Evolutionary conservation across 148 eudicot genomes (phyloP).

Genomic region (Bassia scoparia): DNA sequence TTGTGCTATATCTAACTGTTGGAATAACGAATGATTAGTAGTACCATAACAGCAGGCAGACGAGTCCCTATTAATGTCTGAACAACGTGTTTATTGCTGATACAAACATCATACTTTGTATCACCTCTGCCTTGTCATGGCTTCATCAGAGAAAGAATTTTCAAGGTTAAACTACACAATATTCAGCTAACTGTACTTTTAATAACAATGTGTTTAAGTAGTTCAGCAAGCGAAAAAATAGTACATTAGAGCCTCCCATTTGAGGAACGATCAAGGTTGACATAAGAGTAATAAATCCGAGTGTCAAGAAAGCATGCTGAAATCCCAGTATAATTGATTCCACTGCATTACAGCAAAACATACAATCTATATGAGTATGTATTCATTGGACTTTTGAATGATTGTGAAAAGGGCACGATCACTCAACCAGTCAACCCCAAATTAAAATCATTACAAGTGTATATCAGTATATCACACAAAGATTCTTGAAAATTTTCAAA

Average conservation of each 20-base stretch:
- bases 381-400: neutral
- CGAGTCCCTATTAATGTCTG: conserved; percentile 78
- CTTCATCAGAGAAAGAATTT: conserved; percentile 3
- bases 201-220: neutral
- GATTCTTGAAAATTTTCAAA: too few species aligned
- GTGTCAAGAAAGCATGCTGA: conserved; percentile 60
- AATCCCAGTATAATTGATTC: conserved; percentile 61
- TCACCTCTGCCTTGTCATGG: conserved; percentile 70
- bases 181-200: too few species aligned
- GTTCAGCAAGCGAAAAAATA: neutral
- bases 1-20: conserved; percentile 37
- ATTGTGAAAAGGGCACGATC: too few species aligned
- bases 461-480: too few species aligned
- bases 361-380: neutral
- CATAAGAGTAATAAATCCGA: conserved; percentile 54
- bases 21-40: conserved; percentile 63
- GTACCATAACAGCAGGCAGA: conserved; percentile 62
- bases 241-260: conserved; percentile 81
- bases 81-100: conserved; percentile 63
- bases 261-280: conserved; percentile 56
- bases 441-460: too few species aligned
- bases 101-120: conserved; percentile 63
- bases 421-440: too few species aligned
- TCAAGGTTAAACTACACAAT: neutral
- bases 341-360: conserved; percentile 35